Evolutionary conservation across 2,329 filamentous ascomycete species (phyloP), one percentile per base, ranked within the genome.

Genomic region (Fonsecaea nubica): DNA sequence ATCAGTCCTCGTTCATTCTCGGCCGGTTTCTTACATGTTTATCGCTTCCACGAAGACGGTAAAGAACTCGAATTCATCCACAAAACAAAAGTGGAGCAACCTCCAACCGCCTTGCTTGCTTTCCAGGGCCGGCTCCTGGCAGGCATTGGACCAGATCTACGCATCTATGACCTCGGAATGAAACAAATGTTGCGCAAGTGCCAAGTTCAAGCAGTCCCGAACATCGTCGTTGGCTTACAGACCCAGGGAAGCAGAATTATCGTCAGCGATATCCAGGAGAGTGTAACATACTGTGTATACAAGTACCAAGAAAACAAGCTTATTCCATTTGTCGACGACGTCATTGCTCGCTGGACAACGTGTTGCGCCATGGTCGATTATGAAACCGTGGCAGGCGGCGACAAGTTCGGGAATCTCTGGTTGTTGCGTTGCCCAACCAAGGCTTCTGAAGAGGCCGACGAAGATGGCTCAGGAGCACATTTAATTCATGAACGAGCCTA

Each of bases 331-430:
- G 92, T 87, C 18, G 95, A 99, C 76, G 95, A 99, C 76, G 90
- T 89, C 6, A 86, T 97, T 67, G 85, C 93, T 58, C 89, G 95
- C 36, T 98, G 93, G 92, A 96, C 92, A 1, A 96, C 92, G 0
- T 91, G 91, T 72, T 90, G 91, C 0, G 87, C 93, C 2, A 97
- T 99, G 92, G 89, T 98, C 1, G 95, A 99, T 79, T 99, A 99
- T 78, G 95, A 99, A 77, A 96, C 95, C 0, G 89, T 92, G 30
- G 93, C 93, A 2, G 95, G 94, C 40, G 94, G 94, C 40, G 95
- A 99, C 81, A 98, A 97, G 76, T 99, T 99, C 72, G 96, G 95
- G 67, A 99, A 99, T 74, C 80, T 99, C 15, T 99, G 93, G 89
- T 87, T 99, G 53, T 85, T 99, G 35, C 90, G 95, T 56, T 95